These are phyloP conservation scores for Ceratocystis ficicola DNA, from an alignment of 2,329 filamentous ascomycete species.

Conservation along the genomic window DNA sequence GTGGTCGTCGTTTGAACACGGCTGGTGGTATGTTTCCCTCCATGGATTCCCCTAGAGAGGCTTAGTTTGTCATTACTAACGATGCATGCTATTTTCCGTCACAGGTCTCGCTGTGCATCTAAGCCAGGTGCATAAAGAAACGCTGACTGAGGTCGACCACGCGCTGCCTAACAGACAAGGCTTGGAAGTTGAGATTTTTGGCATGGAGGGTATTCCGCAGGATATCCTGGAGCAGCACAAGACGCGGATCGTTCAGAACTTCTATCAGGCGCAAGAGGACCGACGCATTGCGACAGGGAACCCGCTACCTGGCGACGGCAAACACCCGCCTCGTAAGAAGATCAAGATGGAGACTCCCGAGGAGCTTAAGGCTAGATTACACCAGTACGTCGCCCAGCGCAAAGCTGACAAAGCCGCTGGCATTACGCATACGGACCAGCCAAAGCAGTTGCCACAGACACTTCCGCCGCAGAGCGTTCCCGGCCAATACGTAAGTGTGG, in stretches of 20 bases:
- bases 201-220: constrained; percentile 91
- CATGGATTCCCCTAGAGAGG: neutral
- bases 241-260: constrained; percentile 73
- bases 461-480: constrained; percentile 11
- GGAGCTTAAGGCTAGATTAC: constrained; percentile 68
- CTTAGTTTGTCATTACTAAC: neutral
- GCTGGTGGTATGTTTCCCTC: constrained; percentile 59
- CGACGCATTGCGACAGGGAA: constrained; percentile 74
- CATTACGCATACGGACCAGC: constrained; percentile 19
- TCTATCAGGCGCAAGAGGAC: constrained; percentile 74
- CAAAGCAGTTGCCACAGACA: neutral
- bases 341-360: constrained; percentile 61
- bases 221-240: constrained; percentile 74
- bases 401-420: constrained; percentile 45
- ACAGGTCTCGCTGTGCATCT: constrained; percentile 87
- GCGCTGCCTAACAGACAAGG: constrained; percentile 74
- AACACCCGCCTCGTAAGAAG: constrained; percentile 57
- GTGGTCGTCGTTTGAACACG: constrained; percentile 77
- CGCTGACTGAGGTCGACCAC: constrained; percentile 77
- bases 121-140: constrained; percentile 98
- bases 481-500: constrained; percentile 18
- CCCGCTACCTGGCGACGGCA: constrained; percentile 53
- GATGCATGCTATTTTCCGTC: neutral
- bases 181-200: constrained; percentile 90
- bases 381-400: constrained; percentile 60